Evolutionary conservation across 2,329 filamentous ascomycete genomes (phyloP), one percentile per base, ranked within the genome.

Genomic region (Penicillium nordicum): DNA sequence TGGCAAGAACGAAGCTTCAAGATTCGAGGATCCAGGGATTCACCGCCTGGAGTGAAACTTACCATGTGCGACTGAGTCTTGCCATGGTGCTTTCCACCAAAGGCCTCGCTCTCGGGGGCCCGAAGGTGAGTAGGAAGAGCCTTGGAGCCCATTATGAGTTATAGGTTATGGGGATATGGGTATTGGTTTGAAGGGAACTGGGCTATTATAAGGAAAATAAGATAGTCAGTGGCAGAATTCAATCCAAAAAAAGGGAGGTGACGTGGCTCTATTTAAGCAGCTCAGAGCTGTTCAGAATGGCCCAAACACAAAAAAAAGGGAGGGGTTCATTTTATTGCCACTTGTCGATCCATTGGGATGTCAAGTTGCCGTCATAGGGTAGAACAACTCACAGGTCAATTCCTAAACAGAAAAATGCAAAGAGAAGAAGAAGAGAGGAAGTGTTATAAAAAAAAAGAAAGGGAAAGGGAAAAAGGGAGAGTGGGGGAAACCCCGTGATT

Each of bases 51-150:
- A n/a, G 11, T 6, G 18, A n/a, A n/a, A 76, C 80, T 78, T 74
- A 82, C 80, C 74, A 82, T 80, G 67, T 82, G 80, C 58, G 79
- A 81, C 67, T 82, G 80, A 51, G 79, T 78, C 70, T 82, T 82
- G 62, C 77, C 79, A 67, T 82, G 80, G 68, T 80, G 79, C 70
- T 80, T 80, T 61, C 77, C 73, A 60, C 69, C 71, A 57, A 75
- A 71, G 48, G 68, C 71, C 57, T 67, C 65, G 37, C 69, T 68
- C 57, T 78, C 76, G 60, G 91, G 68, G 46, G 75, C 72, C 55
- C 72, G 93, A 69, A 97, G 83, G 82, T 95, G 93, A 42, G 89
- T 82, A 63, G 92, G 91, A 68, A 97, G 80, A 63, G 90, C 89
- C 78, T 84, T 91, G 70, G 84, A 82, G 63, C 89, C 86, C 88